Base-by-base conservation (phyloP, 148 eudicot genomes). In the Rhododendron ovatum region DNA sequence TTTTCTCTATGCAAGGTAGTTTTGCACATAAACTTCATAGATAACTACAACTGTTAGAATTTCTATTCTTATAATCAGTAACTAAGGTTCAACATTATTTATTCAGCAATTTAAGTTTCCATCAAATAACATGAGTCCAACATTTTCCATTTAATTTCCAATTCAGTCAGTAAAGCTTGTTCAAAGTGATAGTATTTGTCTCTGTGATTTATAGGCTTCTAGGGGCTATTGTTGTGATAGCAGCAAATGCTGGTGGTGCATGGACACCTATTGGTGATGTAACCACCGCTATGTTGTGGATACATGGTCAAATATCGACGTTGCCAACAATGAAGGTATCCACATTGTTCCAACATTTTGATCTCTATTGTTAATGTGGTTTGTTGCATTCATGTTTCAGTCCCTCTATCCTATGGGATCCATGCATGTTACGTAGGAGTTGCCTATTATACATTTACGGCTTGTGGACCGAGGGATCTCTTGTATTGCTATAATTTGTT, bases 221-320 rank as follows among this genome's bases (percentile, higher is more conserved):
- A 50, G 99, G 99, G 88, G 99, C 92, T 89, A 98, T 97, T 78
- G 94, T 97, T 76, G 99, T 97, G 67, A 91, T 97, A 85, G 98
- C 99, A 75, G 99, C 99, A 89, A 97, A 97, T 90, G 95, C 99
- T 88, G 99, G 99, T 88, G 99, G 99, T 88, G 95, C 98, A 80
- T 97, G 99, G 99, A 92, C 98, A 85, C 99, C 99, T 77, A 97
- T 97, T 86, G 99, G 99, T 74, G 99, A 95, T 87, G 98, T 97
- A 85, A 97, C 99, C 53, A 97, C 98, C 77, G 94, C 98, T 84
- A 97, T 97, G 99, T 91, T 97, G 35, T 97, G 98, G 99, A 95
- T 97, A 88, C 98, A 97, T 86, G 99, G 99, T 90, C 99, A 97
- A 90, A 94, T 97, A 90, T 92, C 99, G 82, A 97, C 98, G 61